Conservation (phyloP, 305 asterid genomes). For the Coffea humblotiana region DNA sequence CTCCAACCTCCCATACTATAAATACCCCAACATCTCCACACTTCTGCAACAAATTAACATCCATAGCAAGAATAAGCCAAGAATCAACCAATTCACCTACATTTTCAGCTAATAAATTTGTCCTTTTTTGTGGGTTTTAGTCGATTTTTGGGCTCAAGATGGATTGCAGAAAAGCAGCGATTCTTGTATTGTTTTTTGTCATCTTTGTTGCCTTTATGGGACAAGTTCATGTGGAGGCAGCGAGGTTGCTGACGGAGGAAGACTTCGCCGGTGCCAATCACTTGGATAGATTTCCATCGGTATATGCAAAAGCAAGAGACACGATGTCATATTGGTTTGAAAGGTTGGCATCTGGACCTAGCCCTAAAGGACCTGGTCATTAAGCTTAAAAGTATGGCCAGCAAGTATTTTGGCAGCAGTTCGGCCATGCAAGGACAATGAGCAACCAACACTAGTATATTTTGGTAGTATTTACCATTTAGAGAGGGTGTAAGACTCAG, state of each 20-base stretch:
- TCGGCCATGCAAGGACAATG: neutral
- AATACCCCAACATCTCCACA: neutral
- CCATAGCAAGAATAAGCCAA: neutral
- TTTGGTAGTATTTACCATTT: no score
- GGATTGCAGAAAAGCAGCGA: slow-evolving; percentile 1
- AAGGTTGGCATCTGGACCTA: slow-evolving; percentile 32
- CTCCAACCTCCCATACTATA: neutral
- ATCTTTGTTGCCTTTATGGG: slow-evolving; percentile 25
- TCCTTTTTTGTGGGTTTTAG: neutral
- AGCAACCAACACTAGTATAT: no score
- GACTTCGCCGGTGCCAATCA: slow-evolving; percentile 13
- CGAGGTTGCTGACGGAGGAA: slow-evolving; percentile 35
- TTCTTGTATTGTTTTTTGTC: neutral
- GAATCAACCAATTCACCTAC: neutral
- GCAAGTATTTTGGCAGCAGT: neutral
- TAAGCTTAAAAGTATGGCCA: neutral
- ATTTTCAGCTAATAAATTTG: neutral
- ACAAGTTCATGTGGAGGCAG: slow-evolving; percentile 31
- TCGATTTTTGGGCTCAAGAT: neutral
- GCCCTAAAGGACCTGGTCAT: slow-evolving; percentile 38
- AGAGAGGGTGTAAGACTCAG: no score
- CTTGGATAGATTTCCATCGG: slow-evolving; percentile 8
- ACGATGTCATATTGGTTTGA: slow-evolving; percentile 19
- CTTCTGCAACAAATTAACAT: neutral
- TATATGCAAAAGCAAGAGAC: slow-evolving; percentile 1